Evolutionary conservation across 176 grass and related monocot species (phyloP).

Genomic region (Alopecurus myosuroides): DNA sequence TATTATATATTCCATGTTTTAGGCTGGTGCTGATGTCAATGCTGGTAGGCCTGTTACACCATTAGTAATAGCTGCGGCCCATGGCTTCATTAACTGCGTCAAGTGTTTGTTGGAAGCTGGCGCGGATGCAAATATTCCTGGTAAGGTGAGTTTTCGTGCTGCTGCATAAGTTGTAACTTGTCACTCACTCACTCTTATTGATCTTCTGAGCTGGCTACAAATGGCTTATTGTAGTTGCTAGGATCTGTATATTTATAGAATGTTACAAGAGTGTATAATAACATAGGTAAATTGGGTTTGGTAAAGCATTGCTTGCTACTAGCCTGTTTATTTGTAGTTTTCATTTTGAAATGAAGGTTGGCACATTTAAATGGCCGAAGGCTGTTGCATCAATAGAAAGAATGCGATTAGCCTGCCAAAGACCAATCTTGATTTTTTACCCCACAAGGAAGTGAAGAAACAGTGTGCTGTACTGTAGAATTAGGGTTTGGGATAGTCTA

Average conservation of each 20-base stretch:
- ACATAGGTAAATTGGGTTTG: background rate
- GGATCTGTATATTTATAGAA: background rate
- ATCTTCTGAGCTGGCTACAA: background rate
- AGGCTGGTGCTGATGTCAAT: conserved; percentile 29
- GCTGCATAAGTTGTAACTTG: background rate
- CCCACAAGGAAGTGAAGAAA: background rate
- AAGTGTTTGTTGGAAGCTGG: conserved; percentile 27
- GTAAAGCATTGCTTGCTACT: background rate
- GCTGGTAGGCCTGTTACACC: conserved; percentile 8
- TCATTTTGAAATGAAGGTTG: background rate
- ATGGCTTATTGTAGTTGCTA: background rate
- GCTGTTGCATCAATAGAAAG: background rate
- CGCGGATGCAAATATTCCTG: conserved; percentile 11
- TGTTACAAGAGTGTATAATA: background rate
- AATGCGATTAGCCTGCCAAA: too few species aligned
- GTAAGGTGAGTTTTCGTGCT: conserved; percentile 11
- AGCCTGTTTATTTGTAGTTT: background rate
- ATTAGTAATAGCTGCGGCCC: conserved; percentile 6
- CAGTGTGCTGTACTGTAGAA: background rate
- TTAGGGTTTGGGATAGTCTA: background rate
- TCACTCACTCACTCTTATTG: too few species aligned
- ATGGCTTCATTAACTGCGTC: conserved; percentile 1
- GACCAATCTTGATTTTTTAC: background rate
- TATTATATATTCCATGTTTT: background rate
- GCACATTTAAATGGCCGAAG: background rate